Percentiles rank a stretch among this genome's conserved stretches.
phyloP scores from a whole-genome alignment of 495 filamentous ascomycete species.

The Tuber calosporum region DNA sequence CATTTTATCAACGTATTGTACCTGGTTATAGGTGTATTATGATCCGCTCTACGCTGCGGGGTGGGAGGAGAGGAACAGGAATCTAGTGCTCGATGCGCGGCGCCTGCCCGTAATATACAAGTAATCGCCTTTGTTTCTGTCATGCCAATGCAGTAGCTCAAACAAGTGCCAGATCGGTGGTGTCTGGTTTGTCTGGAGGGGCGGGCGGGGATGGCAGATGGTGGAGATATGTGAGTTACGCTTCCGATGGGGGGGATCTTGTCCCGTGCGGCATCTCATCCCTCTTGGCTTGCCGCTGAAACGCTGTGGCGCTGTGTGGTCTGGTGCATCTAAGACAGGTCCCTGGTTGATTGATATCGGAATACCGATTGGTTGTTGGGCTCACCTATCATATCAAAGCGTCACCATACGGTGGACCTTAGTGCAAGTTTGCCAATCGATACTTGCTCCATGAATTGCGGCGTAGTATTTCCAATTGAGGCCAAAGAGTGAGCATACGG shows the following conservation, averaged over 20 bases:
- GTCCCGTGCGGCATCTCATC: neutral
- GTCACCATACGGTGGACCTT: neutral
- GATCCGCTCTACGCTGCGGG: neutral
- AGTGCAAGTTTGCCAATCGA: neutral
- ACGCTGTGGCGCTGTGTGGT: neutral
- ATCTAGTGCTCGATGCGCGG: neutral
- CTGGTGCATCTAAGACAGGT: neutral
- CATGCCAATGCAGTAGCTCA: neutral
- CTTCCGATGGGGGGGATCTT: neutral
- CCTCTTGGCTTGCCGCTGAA: neutral
- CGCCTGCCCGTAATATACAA: neutral
- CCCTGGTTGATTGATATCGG: neutral
- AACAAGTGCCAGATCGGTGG: neutral
- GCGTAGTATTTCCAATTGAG: neutral
- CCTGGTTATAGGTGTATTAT: too few species aligned
- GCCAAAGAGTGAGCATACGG: neutral
- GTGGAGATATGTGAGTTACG: neutral
- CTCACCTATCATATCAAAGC: neutral
- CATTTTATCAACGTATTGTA: too few species aligned
- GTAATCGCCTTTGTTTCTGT: neutral
- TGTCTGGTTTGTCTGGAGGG: neutral
- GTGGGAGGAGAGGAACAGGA: neutral
- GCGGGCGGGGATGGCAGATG: neutral
- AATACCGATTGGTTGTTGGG: neutral
- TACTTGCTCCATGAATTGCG: neutral